A percentile compares a stretch with the other conserved stretches of the same genome.
phyloP scores from a whole-genome alignment of 2,329 filamentous ascomycete genomes.

The Penicillium glabrum region DNA sequence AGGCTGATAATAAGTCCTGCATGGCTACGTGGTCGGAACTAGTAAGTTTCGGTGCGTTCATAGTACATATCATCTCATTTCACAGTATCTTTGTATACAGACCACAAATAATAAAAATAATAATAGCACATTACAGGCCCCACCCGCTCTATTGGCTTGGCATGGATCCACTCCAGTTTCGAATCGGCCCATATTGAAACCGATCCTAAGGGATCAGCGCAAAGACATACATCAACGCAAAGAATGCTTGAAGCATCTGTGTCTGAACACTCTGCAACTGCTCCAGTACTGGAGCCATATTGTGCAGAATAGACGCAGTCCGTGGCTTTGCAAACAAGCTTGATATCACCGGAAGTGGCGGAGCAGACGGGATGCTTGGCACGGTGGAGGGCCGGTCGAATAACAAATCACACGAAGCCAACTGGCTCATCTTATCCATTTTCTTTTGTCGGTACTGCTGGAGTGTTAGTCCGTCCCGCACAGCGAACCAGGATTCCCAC shows the following conservation, averaged over 20 bases:
- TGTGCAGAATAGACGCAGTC: not conserved
- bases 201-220: not conserved
- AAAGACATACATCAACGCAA: not conserved
- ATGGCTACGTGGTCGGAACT: not conserved
- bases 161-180: not conserved
- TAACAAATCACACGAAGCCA: not conserved
- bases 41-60: not conserved
- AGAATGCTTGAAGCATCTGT: not conserved
- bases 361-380: not conserved
- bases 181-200: not conserved
- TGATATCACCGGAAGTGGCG: not conserved
- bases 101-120: not conserved
- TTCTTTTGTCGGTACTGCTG: constrained; percentile 8
- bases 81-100: too few relatives aligned
- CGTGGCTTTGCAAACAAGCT: not conserved
- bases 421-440: not conserved
- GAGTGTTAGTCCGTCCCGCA: not conserved
- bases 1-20: not conserved
- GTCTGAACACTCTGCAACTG: not conserved
- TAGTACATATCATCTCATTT: not conserved
- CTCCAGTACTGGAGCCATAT: not conserved
- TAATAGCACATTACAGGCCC: not conserved
- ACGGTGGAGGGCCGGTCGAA: not conserved
- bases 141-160: not conserved
- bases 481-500: constrained; percentile 28